Conservation (phyloP, 2,329 filamentous ascomycete species). For the Diatrype stigma region DNA sequence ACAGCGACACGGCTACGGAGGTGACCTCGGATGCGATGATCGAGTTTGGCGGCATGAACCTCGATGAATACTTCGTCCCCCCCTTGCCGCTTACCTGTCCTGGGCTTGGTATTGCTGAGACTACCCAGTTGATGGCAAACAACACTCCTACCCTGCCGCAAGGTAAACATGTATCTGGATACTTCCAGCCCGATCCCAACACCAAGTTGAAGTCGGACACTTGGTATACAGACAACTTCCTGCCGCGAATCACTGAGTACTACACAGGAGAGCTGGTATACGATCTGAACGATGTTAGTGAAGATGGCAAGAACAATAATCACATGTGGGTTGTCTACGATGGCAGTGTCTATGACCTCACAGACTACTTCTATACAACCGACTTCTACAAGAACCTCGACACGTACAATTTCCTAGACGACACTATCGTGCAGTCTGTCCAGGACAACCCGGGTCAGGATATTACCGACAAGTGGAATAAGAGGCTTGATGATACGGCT, state of each 20-base stretch:
- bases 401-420: slow-evolving; percentile 69
- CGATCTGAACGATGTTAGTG: slow-evolving; percentile 53
- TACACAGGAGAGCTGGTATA: slow-evolving; percentile 85
- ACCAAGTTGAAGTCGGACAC: slow-evolving; percentile 57
- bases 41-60: slow-evolving; percentile 69
- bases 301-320: slow-evolving; percentile 61
- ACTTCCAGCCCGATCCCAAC: slow-evolving; percentile 47
- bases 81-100: slow-evolving; percentile 73
- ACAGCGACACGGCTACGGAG: slow-evolving; percentile 68
- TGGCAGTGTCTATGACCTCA: slow-evolving; percentile 78
- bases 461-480: slow-evolving; percentile 63
- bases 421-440: slow-evolving; percentile 62
- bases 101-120: slow-evolving; percentile 60
- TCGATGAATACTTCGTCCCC: slow-evolving; percentile 82
- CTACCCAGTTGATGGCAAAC: slow-evolving; percentile 58
- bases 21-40: slow-evolving; percentile 65
- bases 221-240: slow-evolving; percentile 76
- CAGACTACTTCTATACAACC: slow-evolving; percentile 82
- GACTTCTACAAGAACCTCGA: slow-evolving; percentile 50
- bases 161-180: slow-evolving; percentile 70
- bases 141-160: slow-evolving; percentile 50
- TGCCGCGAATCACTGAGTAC: slow-evolving; percentile 76
- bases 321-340: slow-evolving; percentile 79
- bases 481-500: slow-evolving; percentile 42
- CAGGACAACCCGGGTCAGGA: slow-evolving; percentile 75